phyloP scores from a whole-genome alignment of 179 eudicot genomes.

The Spinacia oleracea region DNA sequence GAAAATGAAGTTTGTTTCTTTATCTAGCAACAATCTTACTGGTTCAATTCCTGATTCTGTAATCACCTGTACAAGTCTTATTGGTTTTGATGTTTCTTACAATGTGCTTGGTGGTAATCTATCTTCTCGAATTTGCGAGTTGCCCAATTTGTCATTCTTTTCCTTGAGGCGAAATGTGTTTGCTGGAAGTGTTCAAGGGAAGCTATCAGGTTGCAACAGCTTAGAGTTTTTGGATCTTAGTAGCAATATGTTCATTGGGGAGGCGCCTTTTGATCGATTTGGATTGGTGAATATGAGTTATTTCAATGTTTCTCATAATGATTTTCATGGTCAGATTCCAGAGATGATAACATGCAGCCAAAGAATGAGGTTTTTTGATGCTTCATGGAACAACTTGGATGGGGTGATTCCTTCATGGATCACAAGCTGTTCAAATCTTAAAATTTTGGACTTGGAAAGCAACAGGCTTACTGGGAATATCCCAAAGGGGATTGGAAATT shows the following conservation, averaged over 20 bases:
- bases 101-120: slow-evolving; percentile 64
- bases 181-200: slow-evolving; percentile 58
- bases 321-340: slow-evolving; percentile 60
- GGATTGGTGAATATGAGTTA: slow-evolving; percentile 60
- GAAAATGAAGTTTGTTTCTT: slow-evolving; percentile 68
- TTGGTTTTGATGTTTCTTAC: slow-evolving; percentile 77
- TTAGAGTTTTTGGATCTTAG: slow-evolving; percentile 85
- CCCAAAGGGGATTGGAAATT: slow-evolving; percentile 52
- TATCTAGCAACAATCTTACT: slow-evolving; percentile 65
- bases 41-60: slow-evolving; percentile 71
- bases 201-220: slow-evolving; percentile 54
- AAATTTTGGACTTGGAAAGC: slow-evolving; percentile 64
- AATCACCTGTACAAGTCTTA: slow-evolving; percentile 60
- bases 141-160: slow-evolving; percentile 53
- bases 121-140: slow-evolving; percentile 53
- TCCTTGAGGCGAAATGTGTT: slow-evolving; percentile 69
- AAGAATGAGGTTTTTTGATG: slow-evolving; percentile 64
- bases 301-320: slow-evolving; percentile 75
- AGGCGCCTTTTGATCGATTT: slow-evolving; percentile 70
- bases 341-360: slow-evolving; percentile 50
- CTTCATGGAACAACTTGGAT: slow-evolving; percentile 60
- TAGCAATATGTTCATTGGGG: slow-evolving; percentile 63
- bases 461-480: slow-evolving; percentile 71
- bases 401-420: slow-evolving; percentile 78
- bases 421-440: slow-evolving; percentile 54